These are phyloP conservation scores for Gigaspora rosea DNA, from an alignment of 192 early-diverging fungal genomes.

Conservation along the genomic window DNA sequence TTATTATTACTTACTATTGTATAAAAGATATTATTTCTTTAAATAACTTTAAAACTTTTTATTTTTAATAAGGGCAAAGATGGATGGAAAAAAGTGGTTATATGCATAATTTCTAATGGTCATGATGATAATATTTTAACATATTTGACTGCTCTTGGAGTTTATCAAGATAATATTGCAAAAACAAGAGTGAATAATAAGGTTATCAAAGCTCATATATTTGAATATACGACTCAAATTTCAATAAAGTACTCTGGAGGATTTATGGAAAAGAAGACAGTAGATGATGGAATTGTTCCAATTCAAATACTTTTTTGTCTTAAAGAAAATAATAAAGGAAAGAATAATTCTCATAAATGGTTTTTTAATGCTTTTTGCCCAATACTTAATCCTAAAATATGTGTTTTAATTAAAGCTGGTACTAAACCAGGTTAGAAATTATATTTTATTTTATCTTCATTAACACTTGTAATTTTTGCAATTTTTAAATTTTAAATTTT, in stretches of 20 bases:
- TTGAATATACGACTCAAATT: conserved; percentile 78
- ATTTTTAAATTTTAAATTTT: no score
- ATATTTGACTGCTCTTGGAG: conserved; percentile 76
- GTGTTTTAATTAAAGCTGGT: conserved; percentile 67
- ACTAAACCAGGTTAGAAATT: conserved; percentile 49
- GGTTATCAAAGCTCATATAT: conserved; percentile 67
- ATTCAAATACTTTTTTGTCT: conserved; percentile 84
- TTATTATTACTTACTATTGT: no score
- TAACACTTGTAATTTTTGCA: no score
- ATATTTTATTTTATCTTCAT: no score
- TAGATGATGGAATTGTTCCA: conserved; percentile 67
- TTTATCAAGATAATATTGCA: conserved; percentile 78
- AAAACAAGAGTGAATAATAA: conserved; percentile 66
- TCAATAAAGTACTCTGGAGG: conserved; percentile 72
- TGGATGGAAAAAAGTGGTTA: conserved; percentile 84
- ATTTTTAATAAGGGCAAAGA: conserved; percentile 48
- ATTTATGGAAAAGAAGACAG: conserved; percentile 47
- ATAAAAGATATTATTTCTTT: no score
- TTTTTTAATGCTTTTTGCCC: conserved; percentile 69
- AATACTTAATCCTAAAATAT: conserved; percentile 60
- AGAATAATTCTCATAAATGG: conserved; percentile 81
- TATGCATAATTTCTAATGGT: conserved; percentile 83
- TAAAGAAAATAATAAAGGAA: conserved; percentile 91
- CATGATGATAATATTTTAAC: conserved; percentile 73
- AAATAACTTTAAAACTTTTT: no score